These are phyloP conservation scores for Peribolospora baueri DNA, from an alignment of 768 basidiomycete species.

Conservation along the genomic window DNA sequence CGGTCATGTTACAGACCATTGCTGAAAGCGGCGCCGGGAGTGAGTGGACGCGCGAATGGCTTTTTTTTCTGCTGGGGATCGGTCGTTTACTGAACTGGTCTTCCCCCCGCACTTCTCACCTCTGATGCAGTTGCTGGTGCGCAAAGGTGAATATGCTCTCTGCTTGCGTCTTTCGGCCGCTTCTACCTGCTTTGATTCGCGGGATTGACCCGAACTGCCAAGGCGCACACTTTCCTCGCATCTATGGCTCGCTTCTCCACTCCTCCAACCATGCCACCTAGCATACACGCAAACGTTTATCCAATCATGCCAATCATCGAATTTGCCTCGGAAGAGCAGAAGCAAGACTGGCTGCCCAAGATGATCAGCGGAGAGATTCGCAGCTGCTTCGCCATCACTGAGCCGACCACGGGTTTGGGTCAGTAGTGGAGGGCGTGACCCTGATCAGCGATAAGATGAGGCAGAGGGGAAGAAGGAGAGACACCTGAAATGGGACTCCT, in stretches of 20 bases:
- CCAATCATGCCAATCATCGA: background rate
- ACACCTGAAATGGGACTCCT: no score
- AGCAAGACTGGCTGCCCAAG: slow-evolving; percentile 5
- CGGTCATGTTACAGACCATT: slow-evolving; percentile 9
- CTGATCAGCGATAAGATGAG: no score
- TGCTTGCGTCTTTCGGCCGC: background rate
- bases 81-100: no score
- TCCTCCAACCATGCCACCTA: no score
- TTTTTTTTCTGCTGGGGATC: no score
- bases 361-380: slow-evolving; percentile 8
- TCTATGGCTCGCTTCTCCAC: no score
- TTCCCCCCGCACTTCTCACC: no score
- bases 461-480: no score
- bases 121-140: slow-evolving; percentile 1
- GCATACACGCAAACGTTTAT: slow-evolving; percentile 7
- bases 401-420: slow-evolving; percentile 9
- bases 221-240: no score
- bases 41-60: no score
- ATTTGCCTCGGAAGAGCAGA: slow-evolving; percentile 6
- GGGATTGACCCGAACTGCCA: no score
- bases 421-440: no score
- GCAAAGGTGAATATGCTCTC: background rate
- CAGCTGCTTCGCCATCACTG: slow-evolving; percentile 11
- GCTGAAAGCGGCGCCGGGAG: slow-evolving; percentile 8
- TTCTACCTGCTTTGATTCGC: background rate